Conservation (phyloP, 1,284 basidiomycete species). For the Ustilago esculenta region DNA sequence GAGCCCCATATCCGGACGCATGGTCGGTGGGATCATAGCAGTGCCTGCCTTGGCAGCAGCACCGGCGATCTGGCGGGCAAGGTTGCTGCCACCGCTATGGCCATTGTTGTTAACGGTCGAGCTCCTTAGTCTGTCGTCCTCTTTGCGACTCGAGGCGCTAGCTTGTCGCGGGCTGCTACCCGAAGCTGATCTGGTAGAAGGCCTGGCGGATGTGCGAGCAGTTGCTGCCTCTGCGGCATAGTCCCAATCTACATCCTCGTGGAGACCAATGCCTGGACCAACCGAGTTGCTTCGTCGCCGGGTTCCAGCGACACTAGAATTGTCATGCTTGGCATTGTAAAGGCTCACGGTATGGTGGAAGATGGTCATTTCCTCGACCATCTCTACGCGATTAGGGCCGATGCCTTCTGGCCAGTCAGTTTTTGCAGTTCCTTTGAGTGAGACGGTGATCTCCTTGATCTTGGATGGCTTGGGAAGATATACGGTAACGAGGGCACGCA, state of each 20-base stretch:
- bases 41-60: constrained; percentile 57
- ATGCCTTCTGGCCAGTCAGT: constrained; percentile 87
- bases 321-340: constrained; percentile 70
- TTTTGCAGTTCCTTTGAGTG: constrained; percentile 76
- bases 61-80: constrained; percentile 51
- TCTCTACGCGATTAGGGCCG: constrained; percentile 80
- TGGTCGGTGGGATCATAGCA: constrained; percentile 54
- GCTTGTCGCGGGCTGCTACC: constrained; percentile 7
- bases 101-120: constrained; percentile 5
- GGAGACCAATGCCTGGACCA: constrained; percentile 75
- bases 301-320: not conserved
- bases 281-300: constrained; percentile 75
- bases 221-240: constrained; percentile 39
- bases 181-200: constrained; percentile 4
- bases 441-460: constrained; percentile 84
- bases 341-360: constrained; percentile 79
- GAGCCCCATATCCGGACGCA: constrained; percentile 37
- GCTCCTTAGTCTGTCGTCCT: constrained; percentile 24
- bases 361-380: constrained; percentile 81
- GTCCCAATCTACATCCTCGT: constrained; percentile 69
- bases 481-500: constrained; percentile 87
- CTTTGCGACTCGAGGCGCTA: constrained; percentile 4
- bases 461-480: constrained; percentile 83
- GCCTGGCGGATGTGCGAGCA: not conserved
- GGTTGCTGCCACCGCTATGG: constrained; percentile 22